Conservation (phyloP, 2,329 filamentous ascomycete species). For the Colletotrichum lentis region DNA sequence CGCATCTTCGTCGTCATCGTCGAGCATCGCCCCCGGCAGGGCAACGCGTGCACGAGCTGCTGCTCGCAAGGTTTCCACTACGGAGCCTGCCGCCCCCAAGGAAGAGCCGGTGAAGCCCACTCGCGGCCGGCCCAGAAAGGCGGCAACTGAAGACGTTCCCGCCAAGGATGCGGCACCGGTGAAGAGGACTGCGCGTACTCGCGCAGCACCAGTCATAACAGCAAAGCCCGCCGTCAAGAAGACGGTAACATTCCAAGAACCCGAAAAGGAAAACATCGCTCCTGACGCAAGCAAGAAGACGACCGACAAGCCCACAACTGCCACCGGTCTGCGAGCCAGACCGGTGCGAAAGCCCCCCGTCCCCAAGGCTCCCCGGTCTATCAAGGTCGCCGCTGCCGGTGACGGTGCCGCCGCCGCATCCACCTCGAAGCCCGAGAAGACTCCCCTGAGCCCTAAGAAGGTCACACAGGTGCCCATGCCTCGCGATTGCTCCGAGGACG, state of each 20-base stretch:
- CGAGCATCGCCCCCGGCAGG: constrained; percentile 41
- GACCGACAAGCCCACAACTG: constrained; percentile 40
- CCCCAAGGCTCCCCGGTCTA: constrained; percentile 42
- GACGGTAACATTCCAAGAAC: constrained; percentile 69
- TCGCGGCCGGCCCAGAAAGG: constrained; percentile 57
- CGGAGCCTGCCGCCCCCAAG: constrained; percentile 39
- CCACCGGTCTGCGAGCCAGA: constrained; percentile 50
- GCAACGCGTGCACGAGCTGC: constrained; percentile 44
- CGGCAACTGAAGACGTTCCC: constrained; percentile 37
- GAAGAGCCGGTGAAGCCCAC: constrained; percentile 47
- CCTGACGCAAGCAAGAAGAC: constrained; percentile 53
- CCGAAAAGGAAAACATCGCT: constrained; percentile 70
- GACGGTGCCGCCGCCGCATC: constrained; percentile 32
- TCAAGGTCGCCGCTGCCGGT: constrained; percentile 41
- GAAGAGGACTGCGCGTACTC: constrained; percentile 42
- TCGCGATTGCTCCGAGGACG: constrained; percentile 66
- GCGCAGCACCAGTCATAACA: constrained; percentile 41
- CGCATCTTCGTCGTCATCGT: constrained; percentile 36
- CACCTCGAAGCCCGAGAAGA: constrained; percentile 51
- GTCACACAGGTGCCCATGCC: constrained; percentile 63
- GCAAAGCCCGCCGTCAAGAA: constrained; percentile 63
- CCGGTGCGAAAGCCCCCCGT: constrained; percentile 58
- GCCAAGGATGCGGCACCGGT: constrained; percentile 42
- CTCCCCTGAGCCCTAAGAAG: constrained; percentile 71
- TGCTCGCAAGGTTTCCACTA: constrained; percentile 43